Base-by-base conservation (phyloP, 2,329 filamentous ascomycete genomes). In the Didymosphaeria variabile region DNA sequence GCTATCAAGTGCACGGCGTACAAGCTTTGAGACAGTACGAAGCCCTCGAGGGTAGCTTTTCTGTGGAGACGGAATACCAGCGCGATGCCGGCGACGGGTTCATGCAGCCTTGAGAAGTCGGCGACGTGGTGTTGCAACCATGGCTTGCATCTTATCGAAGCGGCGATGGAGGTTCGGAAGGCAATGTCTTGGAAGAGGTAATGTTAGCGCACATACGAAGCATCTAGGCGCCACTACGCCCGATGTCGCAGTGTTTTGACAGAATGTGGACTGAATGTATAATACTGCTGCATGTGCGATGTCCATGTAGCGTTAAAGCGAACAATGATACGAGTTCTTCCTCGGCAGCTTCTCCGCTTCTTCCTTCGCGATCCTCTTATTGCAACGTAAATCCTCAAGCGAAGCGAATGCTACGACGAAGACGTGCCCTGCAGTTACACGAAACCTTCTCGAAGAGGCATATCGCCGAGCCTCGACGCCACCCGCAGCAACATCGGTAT, bases 91-190 rank as follows among this genome's bases (percentile, higher is more conserved):
- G 65, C 31, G 69, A 77, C 56, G 76, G 76, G 2, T 77, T 76
- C 65, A 77, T 78, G 76, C 54, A 69, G 36, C 76, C 76, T 17
- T 78, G 66, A 71, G 34, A 34, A 10, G 29, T 34, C 6, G 45
- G 15, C 4, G n/a, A 49, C 17, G 13, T 21, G 21, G 26, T 34
- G 17, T 8, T 31, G 23, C 19, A 23, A 10, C 7, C 7, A 19
- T 38, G 44, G 17, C 19, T 31, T 23, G n/a, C 32, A 26, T 32
- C 5, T 26, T 15, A 57, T 50, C 5, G 29, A 34, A 26, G n/a
- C 7, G 32, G 40, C 38, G 17, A 21, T 55, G 23, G 21, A 29
- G 31, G 4, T 6, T 29, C 26, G 26, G 26, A 29, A 29, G 26
- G 26, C 26, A 6, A 29, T 6, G 26, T 29, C 34, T 13, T 51